Percentiles rank a stretch among this genome's conserved stretches.
Conservation (phyloP, 148 eudicot species). For the Amaranthus cruentus region DNA sequence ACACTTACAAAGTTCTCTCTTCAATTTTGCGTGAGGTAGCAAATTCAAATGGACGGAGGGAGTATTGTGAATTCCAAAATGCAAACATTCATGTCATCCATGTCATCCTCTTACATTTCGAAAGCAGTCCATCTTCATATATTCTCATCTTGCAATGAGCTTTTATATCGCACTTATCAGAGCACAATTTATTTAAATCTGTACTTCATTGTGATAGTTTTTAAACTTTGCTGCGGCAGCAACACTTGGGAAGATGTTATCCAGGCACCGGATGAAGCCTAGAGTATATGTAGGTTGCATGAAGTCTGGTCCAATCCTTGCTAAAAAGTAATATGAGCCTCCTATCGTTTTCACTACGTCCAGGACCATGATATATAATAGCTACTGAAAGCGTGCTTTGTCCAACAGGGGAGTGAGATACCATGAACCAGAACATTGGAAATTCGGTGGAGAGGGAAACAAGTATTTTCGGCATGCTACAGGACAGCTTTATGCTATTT, state of each 20-base stretch:
- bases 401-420: conserved; percentile 60
- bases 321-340: conserved; percentile 47
- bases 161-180: neutral
- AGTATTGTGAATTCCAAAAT: too few relatives aligned
- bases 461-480: conserved; percentile 73
- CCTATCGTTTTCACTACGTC: neutral
- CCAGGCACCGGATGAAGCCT: conserved; percentile 51
- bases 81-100: too few relatives aligned
- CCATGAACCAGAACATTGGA: conserved; percentile 73
- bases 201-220: neutral
- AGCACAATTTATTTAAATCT: neutral
- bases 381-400: conserved; percentile 13
- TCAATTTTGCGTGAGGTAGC: too few relatives aligned
- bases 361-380: neutral
- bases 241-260: conserved; percentile 60
- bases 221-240: conserved; percentile 35
- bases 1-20: too few relatives aligned
- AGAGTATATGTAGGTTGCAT: conserved; percentile 76
- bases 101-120: neutral
- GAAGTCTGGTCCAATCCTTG: conserved; percentile 85
- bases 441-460: conserved; percentile 70
- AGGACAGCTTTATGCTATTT: conserved; percentile 65
- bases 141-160: neutral
- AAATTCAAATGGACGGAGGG: too few relatives aligned
- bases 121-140: neutral